Evolutionary conservation across 2,329 filamentous ascomycete species (phyloP).

Genomic region (Dendrostoma leiphaemia): DNA sequence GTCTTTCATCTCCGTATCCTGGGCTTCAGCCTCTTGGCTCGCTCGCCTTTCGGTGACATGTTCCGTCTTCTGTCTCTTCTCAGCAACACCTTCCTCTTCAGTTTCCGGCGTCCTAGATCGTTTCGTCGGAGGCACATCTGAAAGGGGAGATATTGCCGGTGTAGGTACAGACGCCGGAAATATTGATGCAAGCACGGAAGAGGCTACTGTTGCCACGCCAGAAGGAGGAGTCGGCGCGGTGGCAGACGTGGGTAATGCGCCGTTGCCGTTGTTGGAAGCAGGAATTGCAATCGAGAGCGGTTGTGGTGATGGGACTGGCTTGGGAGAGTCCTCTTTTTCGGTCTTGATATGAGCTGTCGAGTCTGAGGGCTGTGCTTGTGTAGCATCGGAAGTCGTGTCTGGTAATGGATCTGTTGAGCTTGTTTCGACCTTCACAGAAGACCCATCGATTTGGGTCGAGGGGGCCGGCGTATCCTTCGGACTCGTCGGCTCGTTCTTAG

Average conservation of each 20-base stretch:
- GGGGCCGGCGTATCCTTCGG: background rate
- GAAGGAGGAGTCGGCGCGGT: background rate
- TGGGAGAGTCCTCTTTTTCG: background rate
- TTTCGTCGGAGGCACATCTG: slow-evolving; percentile 9
- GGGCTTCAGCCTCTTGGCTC: background rate
- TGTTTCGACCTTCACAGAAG: background rate
- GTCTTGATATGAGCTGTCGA: background rate
- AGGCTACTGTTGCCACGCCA: background rate
- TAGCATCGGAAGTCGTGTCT: background rate
- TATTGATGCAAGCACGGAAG: background rate
- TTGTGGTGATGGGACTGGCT: background rate
- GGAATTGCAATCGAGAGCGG: slow-evolving; percentile 7
- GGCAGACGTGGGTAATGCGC: background rate
- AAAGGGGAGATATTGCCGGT: slow-evolving; percentile 6
- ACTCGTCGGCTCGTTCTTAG: slow-evolving; percentile 1
- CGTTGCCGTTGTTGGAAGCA: background rate
- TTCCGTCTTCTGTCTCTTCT: slow-evolving; percentile 18
- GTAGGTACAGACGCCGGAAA: background rate
- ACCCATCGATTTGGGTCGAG: slow-evolving; percentile 5
- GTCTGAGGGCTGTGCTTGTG: background rate
- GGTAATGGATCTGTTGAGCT: background rate
- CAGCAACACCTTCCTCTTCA: slow-evolving; percentile 1
- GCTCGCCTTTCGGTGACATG: slow-evolving; percentile 3
- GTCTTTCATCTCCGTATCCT: slow-evolving; percentile 18
- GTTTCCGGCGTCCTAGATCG: slow-evolving; percentile 16